Evolutionary conservation across 202 grass and related monocot species (phyloP).

Genomic region (Musa balbisiana): DNA sequence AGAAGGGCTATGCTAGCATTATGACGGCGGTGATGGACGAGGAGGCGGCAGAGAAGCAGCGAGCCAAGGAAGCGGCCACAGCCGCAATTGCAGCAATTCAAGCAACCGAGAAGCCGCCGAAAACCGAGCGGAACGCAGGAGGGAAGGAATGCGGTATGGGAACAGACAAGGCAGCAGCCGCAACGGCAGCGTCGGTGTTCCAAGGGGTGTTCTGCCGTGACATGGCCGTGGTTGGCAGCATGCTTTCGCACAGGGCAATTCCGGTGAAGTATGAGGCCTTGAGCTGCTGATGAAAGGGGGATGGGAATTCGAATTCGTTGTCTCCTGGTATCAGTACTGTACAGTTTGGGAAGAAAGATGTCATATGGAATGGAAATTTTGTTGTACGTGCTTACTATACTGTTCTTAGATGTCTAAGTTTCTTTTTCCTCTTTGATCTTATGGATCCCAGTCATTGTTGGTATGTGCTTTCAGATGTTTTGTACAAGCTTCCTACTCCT

Average conservation of each 20-base stretch:
- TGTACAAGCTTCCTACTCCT: neutral
- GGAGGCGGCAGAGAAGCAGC: constrained; percentile 51
- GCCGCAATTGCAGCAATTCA: neutral
- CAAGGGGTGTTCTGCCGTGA: constrained; percentile 99
- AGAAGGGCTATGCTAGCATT: constrained; percentile 66
- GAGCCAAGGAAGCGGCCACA: constrained; percentile 29
- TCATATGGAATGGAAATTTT: too few relatives aligned
- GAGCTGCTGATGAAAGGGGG: constrained; percentile 51
- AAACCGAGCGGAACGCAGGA: neutral
- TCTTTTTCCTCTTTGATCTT: too few relatives aligned
- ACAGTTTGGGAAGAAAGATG: neutral
- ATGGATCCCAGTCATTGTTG: too few relatives aligned
- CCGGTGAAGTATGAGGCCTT: constrained; percentile 91
- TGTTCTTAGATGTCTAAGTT: too few relatives aligned
- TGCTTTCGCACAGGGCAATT: constrained; percentile 58
- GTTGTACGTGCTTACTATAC: too few relatives aligned
- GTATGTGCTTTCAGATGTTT: too few relatives aligned
- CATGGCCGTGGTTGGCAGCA: constrained; percentile 79
- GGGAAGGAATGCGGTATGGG: neutral
- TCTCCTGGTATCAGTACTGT: neutral
- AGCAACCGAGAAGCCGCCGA: constrained; percentile 2
- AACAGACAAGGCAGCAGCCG: neutral
- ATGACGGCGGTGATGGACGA: constrained; percentile 44
- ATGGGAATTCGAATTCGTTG: neutral
- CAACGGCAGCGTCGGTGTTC: constrained; percentile 31